Conservation (phyloP, 768 basidiomycete species). For the Solioccasus polychromus region DNA sequence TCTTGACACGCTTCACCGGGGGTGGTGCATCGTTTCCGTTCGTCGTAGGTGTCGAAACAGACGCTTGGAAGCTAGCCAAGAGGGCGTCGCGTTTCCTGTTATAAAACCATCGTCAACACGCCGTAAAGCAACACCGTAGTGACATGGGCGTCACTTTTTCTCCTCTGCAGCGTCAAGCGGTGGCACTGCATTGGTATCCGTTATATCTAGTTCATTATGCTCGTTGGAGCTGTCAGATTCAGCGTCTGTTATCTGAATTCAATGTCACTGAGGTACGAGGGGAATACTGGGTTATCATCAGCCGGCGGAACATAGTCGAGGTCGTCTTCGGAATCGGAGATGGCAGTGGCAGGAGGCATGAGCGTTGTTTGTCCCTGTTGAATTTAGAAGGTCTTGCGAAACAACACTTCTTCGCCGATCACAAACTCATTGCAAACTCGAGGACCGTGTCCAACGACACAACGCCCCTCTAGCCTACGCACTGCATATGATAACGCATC, state of each 20-base stretch:
- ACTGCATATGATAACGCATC: too few species aligned
- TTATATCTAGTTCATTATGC: constrained; percentile 27
- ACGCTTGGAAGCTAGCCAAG: constrained; percentile 69
- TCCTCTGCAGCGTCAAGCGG: constrained; percentile 39
- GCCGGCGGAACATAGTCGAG: constrained; percentile 59
- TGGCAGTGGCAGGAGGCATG: constrained; percentile 20
- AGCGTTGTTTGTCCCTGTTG: constrained; percentile 29
- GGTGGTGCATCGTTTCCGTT: constrained; percentile 6
- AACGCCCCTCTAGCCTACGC: too few species aligned
- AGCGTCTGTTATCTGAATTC: neutral
- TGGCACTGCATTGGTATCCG: constrained; percentile 13
- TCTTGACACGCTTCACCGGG: constrained; percentile 51
- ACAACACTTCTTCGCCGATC: too few species aligned
- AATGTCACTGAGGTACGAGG: too few species aligned
- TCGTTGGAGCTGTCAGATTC: constrained; percentile 32
- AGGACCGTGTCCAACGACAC: too few species aligned
- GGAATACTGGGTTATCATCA: constrained; percentile 27
- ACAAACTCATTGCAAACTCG: too few species aligned
- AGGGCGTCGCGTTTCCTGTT: constrained; percentile 57
- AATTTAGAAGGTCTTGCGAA: constrained; percentile 19
- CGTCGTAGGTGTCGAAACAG: constrained; percentile 38
- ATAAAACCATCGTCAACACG: neutral
- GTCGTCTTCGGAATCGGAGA: constrained; percentile 62
- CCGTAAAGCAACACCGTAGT: too few species aligned
- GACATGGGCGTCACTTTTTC: constrained; percentile 39